phyloP scores from a whole-genome alignment of 805 yeast genomes.

The Saturnispora silvae region DNA sequence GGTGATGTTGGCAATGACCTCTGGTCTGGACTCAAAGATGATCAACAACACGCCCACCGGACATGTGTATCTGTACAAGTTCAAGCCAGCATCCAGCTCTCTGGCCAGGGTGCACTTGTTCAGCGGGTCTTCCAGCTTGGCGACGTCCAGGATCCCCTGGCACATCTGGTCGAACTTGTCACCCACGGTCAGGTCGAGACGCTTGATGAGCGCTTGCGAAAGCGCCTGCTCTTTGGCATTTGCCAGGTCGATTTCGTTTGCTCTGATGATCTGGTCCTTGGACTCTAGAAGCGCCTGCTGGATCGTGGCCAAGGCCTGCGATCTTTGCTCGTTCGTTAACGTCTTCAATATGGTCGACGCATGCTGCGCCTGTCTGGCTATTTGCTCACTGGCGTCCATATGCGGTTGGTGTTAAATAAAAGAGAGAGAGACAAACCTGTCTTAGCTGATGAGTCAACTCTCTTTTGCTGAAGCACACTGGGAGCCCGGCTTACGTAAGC shows the following conservation, averaged over 20 bases:
- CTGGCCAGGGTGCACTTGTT: conserved; percentile 80
- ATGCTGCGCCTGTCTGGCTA: conserved; percentile 71
- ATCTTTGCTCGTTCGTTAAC: conserved; percentile 59
- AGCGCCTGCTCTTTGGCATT: conserved; percentile 53
- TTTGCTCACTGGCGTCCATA: conserved; percentile 33
- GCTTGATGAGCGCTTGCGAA: conserved; percentile 62
- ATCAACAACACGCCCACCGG: conserved; percentile 92
- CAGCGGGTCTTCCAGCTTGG: conserved; percentile 80
- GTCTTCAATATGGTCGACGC: conserved; percentile 82
- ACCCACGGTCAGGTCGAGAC: conserved; percentile 71
- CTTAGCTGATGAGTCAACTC: too few species aligned
- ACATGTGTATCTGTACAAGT: conserved; percentile 71
- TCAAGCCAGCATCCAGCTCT: conserved; percentile 82
- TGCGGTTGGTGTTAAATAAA: too few species aligned
- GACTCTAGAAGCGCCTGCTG: conserved; percentile 53
- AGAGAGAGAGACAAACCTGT: too few species aligned
- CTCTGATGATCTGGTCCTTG: conserved; percentile 55
- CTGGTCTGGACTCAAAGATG: conserved; percentile 95
- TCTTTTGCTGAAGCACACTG: too few species aligned
- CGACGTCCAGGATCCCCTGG: conserved; percentile 89
- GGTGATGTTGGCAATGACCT: conserved; percentile 94
- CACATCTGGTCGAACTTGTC: conserved; percentile 91
- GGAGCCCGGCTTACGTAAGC: too few species aligned
- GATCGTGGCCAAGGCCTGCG: conserved; percentile 59
- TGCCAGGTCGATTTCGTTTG: conserved; percentile 67